Evolutionary conservation across 257 asterid genomes (phyloP), one percentile per base, ranked within the genome.

Genomic region (Anisodus tanguticus): DNA sequence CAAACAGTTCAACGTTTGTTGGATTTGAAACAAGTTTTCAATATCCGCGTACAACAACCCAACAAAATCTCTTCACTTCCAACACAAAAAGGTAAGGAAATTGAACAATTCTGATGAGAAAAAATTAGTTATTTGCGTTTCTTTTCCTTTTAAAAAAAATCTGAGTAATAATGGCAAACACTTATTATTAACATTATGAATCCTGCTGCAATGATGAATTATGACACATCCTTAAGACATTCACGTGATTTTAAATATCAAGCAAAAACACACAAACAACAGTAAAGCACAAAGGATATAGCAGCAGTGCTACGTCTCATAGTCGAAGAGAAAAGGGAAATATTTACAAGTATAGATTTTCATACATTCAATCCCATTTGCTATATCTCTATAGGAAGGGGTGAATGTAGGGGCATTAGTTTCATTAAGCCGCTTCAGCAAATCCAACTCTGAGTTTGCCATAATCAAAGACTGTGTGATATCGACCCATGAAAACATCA

Each of bases 401-500:
- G 41, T 47, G 66, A n/a, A 74, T n/a, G 31, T 17, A 59, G 66
- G 58, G 19, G 3, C 62, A 49, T 76, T 51, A 13, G 64, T 53
- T 77, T 31, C 58, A 63, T 88, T 88, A 93, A 49, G 95, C 94
- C 51, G 97, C 97, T 84, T 92, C 97, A 49, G 97, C 97, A 85
- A 93, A 93, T 43, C 97, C 97, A 37, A 93, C 93, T 85, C 92
- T 88, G 58, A 82, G 81, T 41, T 91, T 91, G 16, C 94, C 97
- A 79, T 62, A 90, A 72, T 93, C 97, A 55, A 93, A 93, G 77
- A 93, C 97, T 0, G 93, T 93, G 89, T 93, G 97, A 88, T 93
- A 93, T 7, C 92, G 91, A 9, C 97, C 97, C 97, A 93, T 93
- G 83, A 93, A 93, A 87, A 93, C 88, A 80, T 93, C 95, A 88